phyloP scores from a whole-genome alignment of 306 rosid genomes.

The Cyamopsis tetragonoloba region DNA sequence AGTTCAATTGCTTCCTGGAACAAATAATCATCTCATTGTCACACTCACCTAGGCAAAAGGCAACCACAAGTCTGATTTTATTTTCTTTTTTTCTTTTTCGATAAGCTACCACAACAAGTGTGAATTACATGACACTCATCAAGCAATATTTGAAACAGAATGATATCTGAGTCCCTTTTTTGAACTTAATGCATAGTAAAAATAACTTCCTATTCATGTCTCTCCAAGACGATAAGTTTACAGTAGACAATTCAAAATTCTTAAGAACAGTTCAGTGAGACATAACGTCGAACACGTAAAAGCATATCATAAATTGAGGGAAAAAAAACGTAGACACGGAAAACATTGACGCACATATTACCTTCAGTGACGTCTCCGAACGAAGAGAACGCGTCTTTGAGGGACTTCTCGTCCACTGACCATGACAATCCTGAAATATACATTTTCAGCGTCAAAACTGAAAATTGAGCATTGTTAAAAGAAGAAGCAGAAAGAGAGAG shows the following conservation, averaged over 20 bases:
- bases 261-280: constrained; percentile 13
- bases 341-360: neutral
- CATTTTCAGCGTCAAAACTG: neutral
- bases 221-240: neutral
- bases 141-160: too few species aligned
- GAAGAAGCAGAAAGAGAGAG: neutral
- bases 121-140: neutral
- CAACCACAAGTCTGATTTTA: too few species aligned
- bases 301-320: neutral
- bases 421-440: constrained; percentile 69
- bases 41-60: neutral
- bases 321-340: neutral
- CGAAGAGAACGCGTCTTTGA: constrained; percentile 77
- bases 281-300: constrained; percentile 43
- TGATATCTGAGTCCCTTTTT: neutral
- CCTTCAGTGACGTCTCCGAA: constrained; percentile 83
- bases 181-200: too few species aligned
- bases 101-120: neutral
- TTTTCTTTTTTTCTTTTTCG: too few species aligned
- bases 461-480: neutral
- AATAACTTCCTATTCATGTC: too few species aligned
- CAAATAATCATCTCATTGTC: neutral
- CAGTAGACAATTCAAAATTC: neutral
- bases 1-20: too few species aligned
- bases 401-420: constrained; percentile 78